These are phyloP conservation scores for Kokia cookei DNA, from an alignment of 441 rosid species.

Conservation along the genomic window DNA sequence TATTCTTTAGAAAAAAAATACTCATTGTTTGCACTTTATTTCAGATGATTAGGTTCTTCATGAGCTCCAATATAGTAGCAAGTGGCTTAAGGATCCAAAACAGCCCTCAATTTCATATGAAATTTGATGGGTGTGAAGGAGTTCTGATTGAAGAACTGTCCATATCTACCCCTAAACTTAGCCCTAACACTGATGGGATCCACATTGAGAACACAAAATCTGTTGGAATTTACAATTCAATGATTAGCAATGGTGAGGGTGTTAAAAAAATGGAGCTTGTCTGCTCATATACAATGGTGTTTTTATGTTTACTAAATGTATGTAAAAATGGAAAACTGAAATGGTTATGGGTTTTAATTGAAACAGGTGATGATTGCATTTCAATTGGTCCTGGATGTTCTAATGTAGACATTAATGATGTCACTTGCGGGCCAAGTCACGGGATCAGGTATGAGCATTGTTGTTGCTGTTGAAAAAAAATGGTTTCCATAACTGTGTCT, in stretches of 20 bases:
- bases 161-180: slow-evolving; percentile 80
- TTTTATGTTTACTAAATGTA: too few relatives aligned
- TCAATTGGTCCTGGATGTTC: slow-evolving; percentile 90
- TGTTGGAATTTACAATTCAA: slow-evolving; percentile 71
- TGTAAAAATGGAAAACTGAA: too few relatives aligned
- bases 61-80: slow-evolving; percentile 80
- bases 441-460: slow-evolving; percentile 69
- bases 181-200: slow-evolving; percentile 93
- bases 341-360: background rate
- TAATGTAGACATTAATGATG: slow-evolving; percentile 68
- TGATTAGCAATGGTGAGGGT: slow-evolving; percentile 70
- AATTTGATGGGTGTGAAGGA: slow-evolving; percentile 92
- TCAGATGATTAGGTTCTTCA: slow-evolving; percentile 86
- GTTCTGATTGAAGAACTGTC: slow-evolving; percentile 56
- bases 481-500: too few relatives aligned
- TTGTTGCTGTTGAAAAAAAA: too few relatives aligned
- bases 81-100: slow-evolving; percentile 69
- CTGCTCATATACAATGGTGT: too few relatives aligned
- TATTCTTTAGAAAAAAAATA: too few relatives aligned
- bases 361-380: slow-evolving; percentile 88
- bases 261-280: background rate
- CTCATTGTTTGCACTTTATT: too few relatives aligned
- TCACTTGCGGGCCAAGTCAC: slow-evolving; percentile 97
- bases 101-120: slow-evolving; percentile 94
- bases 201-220: slow-evolving; percentile 73